Evolutionary conservation across 1,139 yeast species (phyloP), one percentile per base, ranked within the genome.

Genomic region (Diutina neorugosa): DNA sequence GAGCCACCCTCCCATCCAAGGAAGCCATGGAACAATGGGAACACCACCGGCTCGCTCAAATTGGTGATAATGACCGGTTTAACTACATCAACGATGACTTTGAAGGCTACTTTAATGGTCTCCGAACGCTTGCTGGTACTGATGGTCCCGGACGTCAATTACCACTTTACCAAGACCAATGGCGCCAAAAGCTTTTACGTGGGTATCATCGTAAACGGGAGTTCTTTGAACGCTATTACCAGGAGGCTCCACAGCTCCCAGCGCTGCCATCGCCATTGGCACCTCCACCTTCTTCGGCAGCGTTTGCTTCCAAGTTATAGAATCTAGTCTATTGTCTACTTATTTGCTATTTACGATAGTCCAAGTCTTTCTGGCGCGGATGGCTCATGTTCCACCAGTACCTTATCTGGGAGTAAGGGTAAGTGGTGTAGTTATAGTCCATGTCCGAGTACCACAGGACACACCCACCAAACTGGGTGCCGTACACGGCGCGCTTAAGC

Each of bases 401-500:
- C 40, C 60, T 53, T 3, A 69, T 37, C 57, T 74, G 78, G 11
- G 75, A 69, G 58, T 65, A 69, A 1, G 77, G 76, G 56, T 70
- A 74, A 1, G 74, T 67, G 9, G 76, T 67, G 25, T 63, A 56
- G 55, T 74, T 74, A 51, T 59, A 57, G 16, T 57, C 63, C 37
- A 31, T 31, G 34, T 60, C 57, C 6, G 69, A 27, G 55, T 73
- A 74, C 78, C 78, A 74, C 14, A 76, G 68, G 9, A 61, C 62
- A 60, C 78, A 74, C 1, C 78, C 78, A 5, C 78, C 78, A 54
- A 69, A 71, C 8, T 62, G 57, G 11, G 73, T 62, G 4, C 78
- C 78, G 59, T 66, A 73, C 1, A 74, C 77, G 7, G 69, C 59
- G 44, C 56, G 60, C 42, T 55, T 57, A 55, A 73, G 66, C 41